These are phyloP conservation scores for Irpex rosettiformis DNA, from an alignment of 1,284 basidiomycete genomes.

Conservation along the genomic window DNA sequence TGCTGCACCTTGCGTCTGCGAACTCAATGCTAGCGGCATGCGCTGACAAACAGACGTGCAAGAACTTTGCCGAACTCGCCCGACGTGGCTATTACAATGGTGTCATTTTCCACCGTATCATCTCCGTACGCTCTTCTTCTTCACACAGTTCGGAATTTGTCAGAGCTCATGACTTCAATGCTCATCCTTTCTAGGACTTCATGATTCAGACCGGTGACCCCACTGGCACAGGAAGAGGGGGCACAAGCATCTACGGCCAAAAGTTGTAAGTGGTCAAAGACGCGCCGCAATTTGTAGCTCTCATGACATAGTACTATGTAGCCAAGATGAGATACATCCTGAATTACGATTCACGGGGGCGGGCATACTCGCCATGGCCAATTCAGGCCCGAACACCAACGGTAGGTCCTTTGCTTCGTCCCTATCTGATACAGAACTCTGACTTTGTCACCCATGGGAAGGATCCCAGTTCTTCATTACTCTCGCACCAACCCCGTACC, in stretches of 20 bases:
- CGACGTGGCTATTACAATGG: slow-evolving; percentile 86
- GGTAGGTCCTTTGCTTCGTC: slow-evolving; percentile 40
- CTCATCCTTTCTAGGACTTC: slow-evolving; percentile 61
- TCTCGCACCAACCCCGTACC: slow-evolving; percentile 84
- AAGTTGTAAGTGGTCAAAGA: slow-evolving; percentile 62
- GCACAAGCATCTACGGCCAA: slow-evolving; percentile 90
- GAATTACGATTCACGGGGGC: slow-evolving; percentile 94
- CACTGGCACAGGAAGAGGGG: slow-evolving; percentile 92
- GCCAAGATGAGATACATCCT: slow-evolving; percentile 84
- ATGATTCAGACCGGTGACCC: slow-evolving; percentile 96
- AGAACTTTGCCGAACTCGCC: slow-evolving; percentile 87
- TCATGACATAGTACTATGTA: slow-evolving; percentile 23
- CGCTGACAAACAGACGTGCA: slow-evolving; percentile 68
- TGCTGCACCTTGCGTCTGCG: slow-evolving; percentile 6
- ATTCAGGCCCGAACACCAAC: slow-evolving; percentile 92
- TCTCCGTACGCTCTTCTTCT: slow-evolving; percentile 55
- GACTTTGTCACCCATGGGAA: slow-evolving; percentile 28
- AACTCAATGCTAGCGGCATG: slow-evolving; percentile 10
- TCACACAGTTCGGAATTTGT: slow-evolving; percentile 15
- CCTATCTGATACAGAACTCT: slow-evolving; percentile 1
- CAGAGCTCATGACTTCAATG: slow-evolving; percentile 1
- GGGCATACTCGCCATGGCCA: slow-evolving; percentile 95
- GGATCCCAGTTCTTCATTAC: slow-evolving; percentile 96
- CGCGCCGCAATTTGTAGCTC: not conserved
- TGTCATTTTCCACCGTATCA: slow-evolving; percentile 85